These are phyloP conservation scores for Naganishia friedmannii DNA, from an alignment of 768 basidiomycete genomes.

Conservation along the genomic window DNA sequence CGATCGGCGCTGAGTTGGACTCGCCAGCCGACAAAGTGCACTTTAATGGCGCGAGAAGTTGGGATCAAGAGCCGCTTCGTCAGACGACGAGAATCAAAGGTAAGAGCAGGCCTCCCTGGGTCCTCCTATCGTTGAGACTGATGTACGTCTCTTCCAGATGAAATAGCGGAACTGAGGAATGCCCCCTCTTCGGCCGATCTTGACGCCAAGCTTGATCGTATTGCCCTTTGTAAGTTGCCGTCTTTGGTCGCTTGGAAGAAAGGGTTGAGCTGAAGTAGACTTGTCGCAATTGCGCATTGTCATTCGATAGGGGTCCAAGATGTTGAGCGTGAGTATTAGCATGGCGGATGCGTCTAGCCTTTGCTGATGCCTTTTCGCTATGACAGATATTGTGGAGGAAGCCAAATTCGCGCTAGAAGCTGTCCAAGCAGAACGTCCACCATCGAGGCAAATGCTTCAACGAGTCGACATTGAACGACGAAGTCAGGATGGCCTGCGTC, in stretches of 20 bases:
- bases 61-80: neutral
- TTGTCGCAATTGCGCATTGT: neutral
- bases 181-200: conserved; percentile 38
- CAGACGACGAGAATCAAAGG: conserved; percentile 6
- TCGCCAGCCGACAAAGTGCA: neutral
- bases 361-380: conserved; percentile 13
- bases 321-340: conserved; percentile 37
- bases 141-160: conserved; percentile 21
- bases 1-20: neutral
- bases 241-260: neutral
- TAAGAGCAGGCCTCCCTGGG: neutral
- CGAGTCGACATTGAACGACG: conserved; percentile 2
- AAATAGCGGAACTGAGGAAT: conserved; percentile 35
- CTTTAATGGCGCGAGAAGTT: neutral
- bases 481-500: neutral
- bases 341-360: neutral
- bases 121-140: neutral
- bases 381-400: conserved; percentile 45
- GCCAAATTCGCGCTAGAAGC: conserved; percentile 45
- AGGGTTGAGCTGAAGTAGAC: neutral
- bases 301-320: conserved; percentile 38
- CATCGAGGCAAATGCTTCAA: conserved; percentile 13
- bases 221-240: conserved; percentile 34
- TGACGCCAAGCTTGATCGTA: conserved; percentile 37
- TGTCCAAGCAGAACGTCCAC: conserved; percentile 31